Conservation (phyloP, 495 filamentous ascomycete species). For the Cercophora scortea region DNA sequence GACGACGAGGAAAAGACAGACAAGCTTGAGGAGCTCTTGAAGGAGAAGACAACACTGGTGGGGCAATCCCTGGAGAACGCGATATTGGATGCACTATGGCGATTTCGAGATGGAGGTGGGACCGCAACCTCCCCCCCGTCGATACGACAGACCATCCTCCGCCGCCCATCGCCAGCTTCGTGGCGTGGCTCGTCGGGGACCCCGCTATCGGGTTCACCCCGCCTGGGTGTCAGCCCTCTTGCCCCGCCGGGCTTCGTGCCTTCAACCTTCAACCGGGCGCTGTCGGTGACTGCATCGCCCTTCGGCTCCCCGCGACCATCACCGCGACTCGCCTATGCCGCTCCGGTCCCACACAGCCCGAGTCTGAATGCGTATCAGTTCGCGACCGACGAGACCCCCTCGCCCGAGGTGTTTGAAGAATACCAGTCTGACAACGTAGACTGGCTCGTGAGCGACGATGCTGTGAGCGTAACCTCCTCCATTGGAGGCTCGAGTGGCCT, state of each 20-base stretch:
- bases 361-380: slow-evolving; percentile 92
- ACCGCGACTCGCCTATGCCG: slow-evolving; percentile 82
- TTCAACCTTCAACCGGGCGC: slow-evolving; percentile 61
- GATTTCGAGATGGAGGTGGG: slow-evolving; percentile 70
- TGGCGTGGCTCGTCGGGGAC: slow-evolving; percentile 78
- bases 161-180: slow-evolving; percentile 83
- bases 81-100: slow-evolving; percentile 86
- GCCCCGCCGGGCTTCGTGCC: slow-evolving; percentile 77
- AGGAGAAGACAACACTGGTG: slow-evolving; percentile 65
- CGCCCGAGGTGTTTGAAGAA: slow-evolving; percentile 83
- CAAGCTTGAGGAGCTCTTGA: slow-evolving; percentile 78
- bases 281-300: slow-evolving; percentile 73
- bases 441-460: slow-evolving; percentile 92
- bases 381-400: slow-evolving; percentile 59
- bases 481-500: slow-evolving; percentile 55
- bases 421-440: slow-evolving; percentile 90
- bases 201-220: slow-evolving; percentile 66
- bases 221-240: slow-evolving; percentile 71
- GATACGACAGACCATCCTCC: slow-evolving; percentile 79
- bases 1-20: slow-evolving; percentile 96
- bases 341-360: slow-evolving; percentile 89
- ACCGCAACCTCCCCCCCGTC: slow-evolving; percentile 70
- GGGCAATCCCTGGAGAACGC: slow-evolving; percentile 83
- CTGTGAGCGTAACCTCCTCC: slow-evolving; percentile 67
- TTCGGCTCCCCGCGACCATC: slow-evolving; percentile 94